Base-by-base conservation (phyloP, 306 rosid species). In the Cicer arietinum region DNA sequence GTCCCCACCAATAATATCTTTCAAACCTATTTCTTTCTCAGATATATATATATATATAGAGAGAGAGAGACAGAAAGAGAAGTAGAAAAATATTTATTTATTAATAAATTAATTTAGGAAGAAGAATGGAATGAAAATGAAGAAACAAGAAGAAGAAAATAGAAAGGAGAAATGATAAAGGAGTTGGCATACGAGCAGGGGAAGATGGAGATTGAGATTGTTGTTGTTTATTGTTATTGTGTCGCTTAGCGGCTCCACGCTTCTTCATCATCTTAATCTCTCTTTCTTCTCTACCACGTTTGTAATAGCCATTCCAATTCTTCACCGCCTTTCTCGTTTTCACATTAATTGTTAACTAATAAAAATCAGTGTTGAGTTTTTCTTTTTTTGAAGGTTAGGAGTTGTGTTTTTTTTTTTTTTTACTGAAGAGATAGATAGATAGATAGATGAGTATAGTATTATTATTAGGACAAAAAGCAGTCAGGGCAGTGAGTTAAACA, bases 171-270 rank as follows among this genome's bases (percentile, higher is more conserved):
- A 25, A 25, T 25, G 30, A 25, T 25, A 25, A 2, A 25, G 3
- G 30, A 25, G 30, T 25, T 25, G 3, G 30, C 30, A 25, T 25
- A 25, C 30, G 30, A 25, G 30, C 30, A 25, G 30, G 30, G 30
- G 30, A 25, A 25, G 30, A 25, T 25, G 30, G 30, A 25, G 30
- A 25, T 25, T 25, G 30, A 25, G 30, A 25, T 25, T 25, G 30
- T 25, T 25, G 30, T 25, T 70, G 76, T 67, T 82, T 70, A 71
- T 84, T 86, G 20, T 44, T 64, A 7, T 8, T 64, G 69, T 71
- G 77, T 63, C 81, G 75, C 22, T 39, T 81, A 60, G 82, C 62
- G 56, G 16, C 81, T 67, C 84, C 83, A 54, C 87, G 84, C 53
- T 80, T 77, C 77, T 76, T 79, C 77, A 48, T 61, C 35, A 44